Conservation (phyloP, 176 grass and related monocot species). For the Rhynchospora tenuis region DNA sequence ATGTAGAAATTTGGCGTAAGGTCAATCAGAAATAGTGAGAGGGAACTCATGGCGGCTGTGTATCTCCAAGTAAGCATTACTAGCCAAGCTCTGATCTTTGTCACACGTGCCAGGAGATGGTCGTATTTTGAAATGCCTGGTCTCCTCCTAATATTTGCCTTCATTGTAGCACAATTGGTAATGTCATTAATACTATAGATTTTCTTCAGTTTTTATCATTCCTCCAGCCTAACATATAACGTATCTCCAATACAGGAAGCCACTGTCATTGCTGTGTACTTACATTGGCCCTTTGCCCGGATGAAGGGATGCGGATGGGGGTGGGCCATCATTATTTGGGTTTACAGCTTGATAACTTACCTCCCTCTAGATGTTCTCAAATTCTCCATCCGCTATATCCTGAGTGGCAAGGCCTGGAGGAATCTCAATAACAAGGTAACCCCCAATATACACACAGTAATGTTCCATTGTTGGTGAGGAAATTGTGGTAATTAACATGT, state of each 20-base stretch:
- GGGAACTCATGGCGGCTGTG: constrained; percentile 31
- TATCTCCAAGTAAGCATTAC: constrained; percentile 48
- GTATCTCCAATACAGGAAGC: constrained; percentile 27
- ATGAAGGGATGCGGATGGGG: constrained; percentile 68
- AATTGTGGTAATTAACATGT: not conserved
- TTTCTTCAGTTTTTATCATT: not conserved
- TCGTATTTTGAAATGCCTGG: constrained; percentile 56
- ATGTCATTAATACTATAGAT: not conserved
- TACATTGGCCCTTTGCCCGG: constrained; percentile 46
- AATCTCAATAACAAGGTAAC: constrained; percentile 56
- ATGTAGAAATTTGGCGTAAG: constrained; percentile 47
- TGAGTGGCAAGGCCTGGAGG: constrained; percentile 44
- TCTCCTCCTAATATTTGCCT: constrained; percentile 44
- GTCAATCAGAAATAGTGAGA: constrained; percentile 44
- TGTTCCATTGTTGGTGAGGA: not conserved
- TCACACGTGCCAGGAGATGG: constrained; percentile 43
- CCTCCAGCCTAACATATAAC: not conserved
- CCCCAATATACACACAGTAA: not conserved
- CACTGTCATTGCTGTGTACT: constrained; percentile 63
- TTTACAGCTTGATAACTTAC: constrained; percentile 69
- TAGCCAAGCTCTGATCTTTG: constrained; percentile 43
- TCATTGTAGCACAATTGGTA: constrained; percentile 57
- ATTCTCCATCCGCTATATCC: constrained; percentile 58
- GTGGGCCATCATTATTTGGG: constrained; percentile 66
- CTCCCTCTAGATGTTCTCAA: constrained; percentile 78